Evolutionary conservation across 176 grass and related monocot species (phyloP).

Genomic region (Oryza meridionalis): DNA sequence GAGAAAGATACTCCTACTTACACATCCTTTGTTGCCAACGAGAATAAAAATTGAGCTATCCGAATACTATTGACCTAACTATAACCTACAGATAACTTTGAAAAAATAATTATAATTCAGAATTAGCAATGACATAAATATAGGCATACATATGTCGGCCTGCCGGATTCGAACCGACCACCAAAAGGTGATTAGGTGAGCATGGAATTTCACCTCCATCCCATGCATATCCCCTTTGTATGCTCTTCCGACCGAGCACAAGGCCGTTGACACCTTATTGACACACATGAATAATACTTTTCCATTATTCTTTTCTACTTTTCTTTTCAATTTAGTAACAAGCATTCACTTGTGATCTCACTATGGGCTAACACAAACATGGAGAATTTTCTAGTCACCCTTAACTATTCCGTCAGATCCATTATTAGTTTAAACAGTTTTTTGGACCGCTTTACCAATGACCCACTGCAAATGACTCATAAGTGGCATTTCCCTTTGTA

Average conservation of each 20-base stretch:
- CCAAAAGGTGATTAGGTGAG: conserved; percentile 15
- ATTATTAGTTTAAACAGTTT: not conserved
- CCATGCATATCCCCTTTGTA: not conserved
- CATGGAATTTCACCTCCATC: conserved; percentile 1
- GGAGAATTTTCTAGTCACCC: not conserved
- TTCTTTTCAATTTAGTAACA: not conserved
- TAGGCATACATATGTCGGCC: conserved; percentile 8
- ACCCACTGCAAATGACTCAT: not conserved
- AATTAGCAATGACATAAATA: not conserved
- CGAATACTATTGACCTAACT: not conserved
- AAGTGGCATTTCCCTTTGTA: not conserved
- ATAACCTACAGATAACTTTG: not conserved
- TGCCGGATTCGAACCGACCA: conserved; percentile 67
- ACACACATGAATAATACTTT: not conserved
- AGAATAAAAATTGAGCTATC: not conserved
- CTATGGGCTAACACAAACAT: not conserved
- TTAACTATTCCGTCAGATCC: not conserved
- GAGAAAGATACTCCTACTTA: not conserved
- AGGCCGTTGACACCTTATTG: not conserved
- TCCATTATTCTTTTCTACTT: not conserved
- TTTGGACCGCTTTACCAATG: not conserved
- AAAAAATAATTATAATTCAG: not conserved
- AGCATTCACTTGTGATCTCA: not conserved
- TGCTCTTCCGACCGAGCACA: conserved; percentile 36
- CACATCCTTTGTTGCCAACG: not conserved